Evolutionary conservation across 306 rosid genomes (phyloP), one percentile per base, ranked within the genome.

Genomic region (Quercus glauca): DNA sequence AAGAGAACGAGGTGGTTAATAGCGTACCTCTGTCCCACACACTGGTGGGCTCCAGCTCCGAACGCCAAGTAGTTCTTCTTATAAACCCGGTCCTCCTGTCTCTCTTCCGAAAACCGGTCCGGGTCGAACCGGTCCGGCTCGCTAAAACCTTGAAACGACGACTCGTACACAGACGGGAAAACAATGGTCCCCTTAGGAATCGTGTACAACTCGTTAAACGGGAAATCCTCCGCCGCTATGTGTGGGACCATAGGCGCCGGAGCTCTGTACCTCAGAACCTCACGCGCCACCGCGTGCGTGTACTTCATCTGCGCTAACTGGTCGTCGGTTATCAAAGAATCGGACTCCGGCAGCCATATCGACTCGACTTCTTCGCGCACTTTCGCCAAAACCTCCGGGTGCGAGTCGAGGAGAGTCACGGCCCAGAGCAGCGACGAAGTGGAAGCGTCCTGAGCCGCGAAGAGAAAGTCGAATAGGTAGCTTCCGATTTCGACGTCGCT

Each of bases 31-130:
- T 92, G 98, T 1, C 99, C 99, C 28, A 92, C 89, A 12, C 99
- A 95, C 77, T 89, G 97, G 88, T 95, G 99, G 82, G 98, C 78
- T 86, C 98, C 99, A 0, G 98, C 99, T 0, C 98, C 99, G 31
- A 95, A 95, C 0, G 96, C 96, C 61, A 95, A 71, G 83, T 83
- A 95, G 58, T 91, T 95, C 70, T 90, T 80, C 43, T 87, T 90
- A 86, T 71, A 89, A 35, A 84, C 37, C 59, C 88, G 91, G 77
- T 95, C 98, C 74, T 95, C 98, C 13, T 83, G 95, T 12, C 98
- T 76, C 68, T 82, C 90, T 1, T 87, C 93, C 14, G 92, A 91
- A 58, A 92, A 95, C 74, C 97, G 90, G 15, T 86, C 93, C 55
- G 99, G 98, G 23, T 95, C 98, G 81, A 95, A 95, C 82, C 92